These are phyloP conservation scores for Skeletonema tropicum DNA, from an alignment of 108 stramenopile genomes.

Conservation along the genomic window DNA sequence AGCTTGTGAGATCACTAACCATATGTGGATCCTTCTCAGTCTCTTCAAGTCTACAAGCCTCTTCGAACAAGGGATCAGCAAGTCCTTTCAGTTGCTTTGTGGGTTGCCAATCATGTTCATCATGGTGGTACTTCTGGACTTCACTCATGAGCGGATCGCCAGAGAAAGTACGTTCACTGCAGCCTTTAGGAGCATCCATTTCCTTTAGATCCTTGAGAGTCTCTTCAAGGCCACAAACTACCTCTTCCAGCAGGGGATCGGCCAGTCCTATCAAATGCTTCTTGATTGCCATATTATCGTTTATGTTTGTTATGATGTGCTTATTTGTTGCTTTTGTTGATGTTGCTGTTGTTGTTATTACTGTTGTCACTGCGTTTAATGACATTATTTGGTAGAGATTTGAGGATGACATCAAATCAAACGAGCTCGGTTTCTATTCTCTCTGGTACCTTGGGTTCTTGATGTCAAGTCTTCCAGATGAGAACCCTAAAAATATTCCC, in stretches of 20 bases:
- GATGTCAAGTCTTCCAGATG: too few species aligned
- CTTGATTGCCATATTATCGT: constrained; percentile 15
- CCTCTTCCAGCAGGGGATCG: constrained; percentile 25
- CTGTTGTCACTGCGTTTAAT: background rate
- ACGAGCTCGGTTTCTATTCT: too few species aligned
- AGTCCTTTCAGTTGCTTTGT: constrained; percentile 16
- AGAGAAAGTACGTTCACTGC: constrained; percentile 13
- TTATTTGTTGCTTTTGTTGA: background rate
- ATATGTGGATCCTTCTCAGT: background rate
- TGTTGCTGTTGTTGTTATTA: background rate
- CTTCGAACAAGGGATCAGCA: constrained; percentile 27
- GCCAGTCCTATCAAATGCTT: constrained; percentile 16
- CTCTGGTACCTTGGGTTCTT: too few species aligned
- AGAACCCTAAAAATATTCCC: too few species aligned
- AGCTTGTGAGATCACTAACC: background rate
- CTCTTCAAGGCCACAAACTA: constrained; percentile 14
- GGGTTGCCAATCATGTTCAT: constrained; percentile 11
- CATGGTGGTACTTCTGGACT: constrained; percentile 20
- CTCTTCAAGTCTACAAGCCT: constrained; percentile 10
- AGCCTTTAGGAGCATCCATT: background rate
- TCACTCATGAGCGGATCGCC: constrained; percentile 31
- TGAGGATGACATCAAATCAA: too few species aligned
- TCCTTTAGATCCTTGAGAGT: background rate
- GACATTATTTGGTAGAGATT: too few species aligned
- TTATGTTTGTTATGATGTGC: constrained; percentile 3